A percentile compares a stretch with the other conserved stretches of the same genome.
Conservation (phyloP, 352 stramenopile genomes). For the Pythium brachiatum region DNA sequence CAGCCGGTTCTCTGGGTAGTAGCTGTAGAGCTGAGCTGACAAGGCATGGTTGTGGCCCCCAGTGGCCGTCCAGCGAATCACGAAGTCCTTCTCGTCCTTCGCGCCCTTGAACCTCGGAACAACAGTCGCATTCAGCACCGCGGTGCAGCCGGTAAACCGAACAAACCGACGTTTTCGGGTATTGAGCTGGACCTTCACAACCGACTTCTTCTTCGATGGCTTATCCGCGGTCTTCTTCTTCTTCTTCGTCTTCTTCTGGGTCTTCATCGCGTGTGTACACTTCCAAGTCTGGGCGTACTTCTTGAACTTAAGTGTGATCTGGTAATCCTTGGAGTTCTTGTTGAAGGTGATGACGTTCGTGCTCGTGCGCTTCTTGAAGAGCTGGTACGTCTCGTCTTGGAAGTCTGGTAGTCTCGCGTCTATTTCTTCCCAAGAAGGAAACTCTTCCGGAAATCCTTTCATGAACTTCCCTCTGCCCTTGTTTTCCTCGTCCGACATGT, state of each 20-base stretch:
- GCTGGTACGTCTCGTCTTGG: background rate
- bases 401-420: background rate
- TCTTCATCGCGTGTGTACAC: constrained; percentile 3
- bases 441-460: background rate
- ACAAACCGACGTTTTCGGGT: background rate
- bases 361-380: constrained; percentile 1
- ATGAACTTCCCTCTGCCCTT: background rate
- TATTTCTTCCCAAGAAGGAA: background rate
- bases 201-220: background rate
- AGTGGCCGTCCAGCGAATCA: background rate
- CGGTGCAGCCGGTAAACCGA: background rate
- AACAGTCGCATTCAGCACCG: background rate
- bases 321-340: background rate
- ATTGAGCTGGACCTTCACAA: background rate
- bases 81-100: background rate
- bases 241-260: background rate
- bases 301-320: background rate
- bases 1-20: background rate
- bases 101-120: background rate
- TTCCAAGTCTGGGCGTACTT: background rate
- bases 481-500: background rate
- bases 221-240: background rate
- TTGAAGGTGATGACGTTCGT: background rate
- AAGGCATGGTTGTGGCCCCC: background rate
- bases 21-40: background rate